A percentile compares a stretch with the other conserved stretches of the same genome.
Conservation (phyloP, 441 rosid genomes). For the Erodium moschatum region DNA sequence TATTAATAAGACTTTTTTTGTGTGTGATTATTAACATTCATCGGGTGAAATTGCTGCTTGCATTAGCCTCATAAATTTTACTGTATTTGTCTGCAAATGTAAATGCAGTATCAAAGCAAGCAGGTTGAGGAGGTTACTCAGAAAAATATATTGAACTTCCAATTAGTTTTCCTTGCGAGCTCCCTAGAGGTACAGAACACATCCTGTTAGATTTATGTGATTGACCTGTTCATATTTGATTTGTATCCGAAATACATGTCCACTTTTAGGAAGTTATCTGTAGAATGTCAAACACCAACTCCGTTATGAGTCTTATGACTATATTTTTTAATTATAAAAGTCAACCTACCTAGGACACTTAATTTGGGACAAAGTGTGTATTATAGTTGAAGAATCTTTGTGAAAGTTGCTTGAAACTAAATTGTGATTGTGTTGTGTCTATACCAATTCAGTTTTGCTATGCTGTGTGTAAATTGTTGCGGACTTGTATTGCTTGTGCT, state of each 20-base stretch:
- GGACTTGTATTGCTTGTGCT: not conserved
- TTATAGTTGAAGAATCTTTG: not conserved
- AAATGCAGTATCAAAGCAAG: conserved; percentile 70
- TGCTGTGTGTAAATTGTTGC: not conserved
- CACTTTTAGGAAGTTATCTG: not conserved
- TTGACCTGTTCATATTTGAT: not conserved
- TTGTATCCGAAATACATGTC: not conserved
- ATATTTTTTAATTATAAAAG: too few species aligned
- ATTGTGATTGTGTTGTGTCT: not conserved
- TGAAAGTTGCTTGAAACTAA: not conserved
- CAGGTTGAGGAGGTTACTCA: conserved; percentile 66
- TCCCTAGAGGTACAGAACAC: conserved; percentile 49
- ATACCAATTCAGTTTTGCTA: not conserved
- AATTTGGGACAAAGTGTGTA: not conserved
- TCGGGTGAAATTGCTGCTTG: conserved; percentile 11
- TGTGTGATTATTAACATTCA: not conserved
- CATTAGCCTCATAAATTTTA: conserved; percentile 25
- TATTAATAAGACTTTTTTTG: not conserved
- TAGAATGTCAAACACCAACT: too few species aligned
- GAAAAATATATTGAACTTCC: conserved; percentile 44
- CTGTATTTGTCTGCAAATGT: conserved; percentile 48
- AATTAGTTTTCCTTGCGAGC: conserved; percentile 46
- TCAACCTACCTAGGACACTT: not conserved
- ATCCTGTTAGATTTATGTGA: conserved; percentile 24
- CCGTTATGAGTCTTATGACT: too few species aligned